A percentile compares a stretch with the other conserved stretches of the same genome.
phyloP scores from a whole-genome alignment of 2,329 filamentous ascomycete genomes.

The Trichoderma brevicompactum region DNA sequence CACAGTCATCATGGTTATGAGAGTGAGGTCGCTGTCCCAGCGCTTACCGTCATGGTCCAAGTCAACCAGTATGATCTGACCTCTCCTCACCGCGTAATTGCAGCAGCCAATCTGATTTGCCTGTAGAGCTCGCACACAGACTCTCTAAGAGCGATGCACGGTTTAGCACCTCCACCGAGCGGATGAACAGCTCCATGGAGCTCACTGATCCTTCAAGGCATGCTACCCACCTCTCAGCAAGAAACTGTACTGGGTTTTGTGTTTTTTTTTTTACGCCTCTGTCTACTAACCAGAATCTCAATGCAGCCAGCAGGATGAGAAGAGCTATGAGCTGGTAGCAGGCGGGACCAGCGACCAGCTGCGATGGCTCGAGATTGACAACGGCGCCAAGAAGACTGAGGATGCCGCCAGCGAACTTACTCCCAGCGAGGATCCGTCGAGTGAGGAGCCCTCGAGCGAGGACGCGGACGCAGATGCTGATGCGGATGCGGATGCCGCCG shows the following conservation, averaged over 20 bases:
- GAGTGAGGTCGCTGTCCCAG: conserved; percentile 24
- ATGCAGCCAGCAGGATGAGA: conserved; percentile 11
- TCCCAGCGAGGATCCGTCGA: conserved; percentile 1
- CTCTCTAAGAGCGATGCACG: conserved; percentile 20
- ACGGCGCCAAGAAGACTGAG: conserved; percentile 7
- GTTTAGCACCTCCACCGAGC: conserved; percentile 23
- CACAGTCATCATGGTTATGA: conserved; percentile 23
- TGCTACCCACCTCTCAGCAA: not conserved
- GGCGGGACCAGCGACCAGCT: conserved; percentile 26
- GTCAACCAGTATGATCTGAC: conserved; percentile 17
- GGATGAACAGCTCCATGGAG: conserved; percentile 21
- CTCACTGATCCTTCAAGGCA: conserved; percentile 19
- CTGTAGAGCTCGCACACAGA: conserved; percentile 14
- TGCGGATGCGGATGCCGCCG: not conserved
- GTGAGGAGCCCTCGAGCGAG: not conserved
- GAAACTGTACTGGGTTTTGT: not conserved
- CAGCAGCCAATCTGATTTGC: conserved; percentile 15
- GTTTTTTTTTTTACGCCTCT: not conserved
- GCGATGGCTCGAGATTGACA: conserved; percentile 26
- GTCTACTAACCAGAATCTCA: conserved; percentile 4
- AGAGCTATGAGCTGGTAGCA: conserved; percentile 21
- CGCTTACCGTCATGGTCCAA: conserved; percentile 26
- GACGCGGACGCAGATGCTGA: not conserved
- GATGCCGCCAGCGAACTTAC: not conserved
- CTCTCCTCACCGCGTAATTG: conserved; percentile 13